A percentile compares a stretch with the other conserved stretches of the same genome.
These are phyloP conservation scores for Mucor plumbeus DNA, from an alignment of 371 early-diverging fungal genomes.

Conservation along the genomic window DNA sequence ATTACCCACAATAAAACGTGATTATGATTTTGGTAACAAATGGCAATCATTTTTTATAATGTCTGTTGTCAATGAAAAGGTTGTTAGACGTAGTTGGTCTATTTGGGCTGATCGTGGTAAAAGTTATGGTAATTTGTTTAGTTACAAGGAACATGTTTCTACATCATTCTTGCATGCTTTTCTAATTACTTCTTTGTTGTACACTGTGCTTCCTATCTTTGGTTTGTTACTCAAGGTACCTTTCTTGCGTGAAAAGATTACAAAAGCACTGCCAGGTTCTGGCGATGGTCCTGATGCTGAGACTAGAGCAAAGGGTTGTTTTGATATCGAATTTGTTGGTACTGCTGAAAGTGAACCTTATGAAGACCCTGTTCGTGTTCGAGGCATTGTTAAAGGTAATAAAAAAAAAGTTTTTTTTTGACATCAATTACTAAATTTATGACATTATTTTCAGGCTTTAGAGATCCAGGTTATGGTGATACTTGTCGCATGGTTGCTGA, in stretches of 20 bases:
- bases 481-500: conserved; percentile 69
- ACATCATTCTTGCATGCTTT: conserved; percentile 47
- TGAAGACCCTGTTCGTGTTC: conserved; percentile 54
- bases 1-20: conserved; percentile 30
- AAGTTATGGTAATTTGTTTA: conserved; percentile 62
- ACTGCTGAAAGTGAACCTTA: conserved; percentile 48
- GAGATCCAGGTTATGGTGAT: conserved; percentile 82
- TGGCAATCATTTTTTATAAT: conserved; percentile 73
- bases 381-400: conserved; percentile 52
- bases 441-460: conserved; percentile 24
- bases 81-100: conserved; percentile 61
- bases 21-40: conserved; percentile 37
- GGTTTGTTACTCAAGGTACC: conserved; percentile 40
- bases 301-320: conserved; percentile 46
- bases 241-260: conserved; percentile 49
- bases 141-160: conserved; percentile 63
- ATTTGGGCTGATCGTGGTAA: conserved; percentile 49
- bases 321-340: conserved; percentile 56
- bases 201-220: conserved; percentile 40
- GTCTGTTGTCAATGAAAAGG: conserved; percentile 58
- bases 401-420: conserved; percentile 29
- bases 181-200: conserved; percentile 36
- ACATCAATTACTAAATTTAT: not conserved
- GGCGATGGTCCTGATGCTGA: conserved; percentile 69
- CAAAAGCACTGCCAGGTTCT: conserved; percentile 54